A percentile compares a stretch with the other conserved stretches of the same genome.
These are phyloP conservation scores for Aspergillus vadensis DNA, from an alignment of 2,329 filamentous ascomycete species.

Conservation along the genomic window DNA sequence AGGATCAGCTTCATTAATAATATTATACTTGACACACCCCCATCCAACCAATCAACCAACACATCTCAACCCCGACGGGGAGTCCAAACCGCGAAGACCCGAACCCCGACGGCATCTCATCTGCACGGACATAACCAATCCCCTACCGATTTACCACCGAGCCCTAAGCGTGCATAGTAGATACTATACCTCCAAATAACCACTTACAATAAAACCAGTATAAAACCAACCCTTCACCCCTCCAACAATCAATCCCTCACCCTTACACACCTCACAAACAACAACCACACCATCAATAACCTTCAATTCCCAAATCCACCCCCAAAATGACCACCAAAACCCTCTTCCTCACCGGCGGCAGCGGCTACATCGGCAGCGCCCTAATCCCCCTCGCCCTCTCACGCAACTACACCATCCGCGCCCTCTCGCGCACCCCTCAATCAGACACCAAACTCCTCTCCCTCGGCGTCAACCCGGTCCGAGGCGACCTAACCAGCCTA, in stretches of 20 bases:
- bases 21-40: too few relatives aligned
- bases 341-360: conserved; percentile 48
- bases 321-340: not conserved
- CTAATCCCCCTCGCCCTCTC: conserved; percentile 43
- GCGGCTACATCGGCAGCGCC: conserved; percentile 47
- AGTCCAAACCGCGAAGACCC: too few relatives aligned
- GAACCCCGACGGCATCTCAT: too few relatives aligned
- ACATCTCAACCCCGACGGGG: too few relatives aligned
- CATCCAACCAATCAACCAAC: too few relatives aligned
- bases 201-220: too few relatives aligned
- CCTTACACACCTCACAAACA: not conserved
- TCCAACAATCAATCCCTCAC: not conserved
- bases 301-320: not conserved
- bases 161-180: too few relatives aligned
- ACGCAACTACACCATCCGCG: conserved; percentile 45
- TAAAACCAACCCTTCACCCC: too few relatives aligned
- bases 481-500: conserved; percentile 41
- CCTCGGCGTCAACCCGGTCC: conserved; percentile 37
- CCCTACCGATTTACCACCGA: too few relatives aligned
- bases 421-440: conserved; percentile 42
- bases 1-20: too few relatives aligned
- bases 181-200: too few relatives aligned
- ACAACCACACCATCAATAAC: not conserved
- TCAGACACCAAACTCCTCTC: conserved; percentile 30
- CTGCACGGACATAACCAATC: too few relatives aligned